Conservation (phyloP, 2,329 filamentous ascomycete species). For the Pseudogymnoascus sp. region DNA sequence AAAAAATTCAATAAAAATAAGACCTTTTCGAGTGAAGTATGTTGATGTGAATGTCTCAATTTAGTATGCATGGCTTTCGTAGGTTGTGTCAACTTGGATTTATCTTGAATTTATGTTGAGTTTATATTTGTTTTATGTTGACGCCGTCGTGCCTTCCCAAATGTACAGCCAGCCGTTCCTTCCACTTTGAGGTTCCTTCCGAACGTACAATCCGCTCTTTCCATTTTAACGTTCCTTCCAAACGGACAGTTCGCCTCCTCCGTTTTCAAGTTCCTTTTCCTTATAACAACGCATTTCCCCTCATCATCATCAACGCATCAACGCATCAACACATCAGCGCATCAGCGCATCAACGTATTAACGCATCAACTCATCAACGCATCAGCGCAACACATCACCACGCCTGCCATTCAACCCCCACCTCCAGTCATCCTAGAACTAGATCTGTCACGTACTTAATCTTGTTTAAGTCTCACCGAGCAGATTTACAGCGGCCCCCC, state of each 20-base stretch:
- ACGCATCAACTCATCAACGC: not conserved
- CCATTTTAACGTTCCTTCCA: not conserved
- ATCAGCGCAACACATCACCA: not conserved
- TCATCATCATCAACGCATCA: no score
- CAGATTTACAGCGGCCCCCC: no score
- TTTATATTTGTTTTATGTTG: not conserved
- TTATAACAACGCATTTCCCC: no score
- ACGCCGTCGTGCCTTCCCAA: not conserved
- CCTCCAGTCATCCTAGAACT: not conserved
- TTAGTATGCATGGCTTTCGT: not conserved
- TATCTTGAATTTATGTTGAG: not conserved
- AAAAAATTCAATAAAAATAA: slow-evolving; percentile 2
- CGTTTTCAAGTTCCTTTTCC: no score
- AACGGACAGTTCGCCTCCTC: no score
- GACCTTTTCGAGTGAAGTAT: not conserved
- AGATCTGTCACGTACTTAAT: not conserved
- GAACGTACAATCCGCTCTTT: not conserved
- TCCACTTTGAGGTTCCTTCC: not conserved
- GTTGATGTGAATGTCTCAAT: not conserved
- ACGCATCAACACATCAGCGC: no score
- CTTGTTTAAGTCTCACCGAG: not conserved
- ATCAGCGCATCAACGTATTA: not conserved
- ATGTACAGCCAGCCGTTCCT: not conserved
- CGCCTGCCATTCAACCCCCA: not conserved
- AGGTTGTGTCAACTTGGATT: not conserved